Percentiles rank a stretch among this genome's conserved stretches.
Conservation (phyloP, 495 filamentous ascomycete species). For the Halenospora varia region DNA sequence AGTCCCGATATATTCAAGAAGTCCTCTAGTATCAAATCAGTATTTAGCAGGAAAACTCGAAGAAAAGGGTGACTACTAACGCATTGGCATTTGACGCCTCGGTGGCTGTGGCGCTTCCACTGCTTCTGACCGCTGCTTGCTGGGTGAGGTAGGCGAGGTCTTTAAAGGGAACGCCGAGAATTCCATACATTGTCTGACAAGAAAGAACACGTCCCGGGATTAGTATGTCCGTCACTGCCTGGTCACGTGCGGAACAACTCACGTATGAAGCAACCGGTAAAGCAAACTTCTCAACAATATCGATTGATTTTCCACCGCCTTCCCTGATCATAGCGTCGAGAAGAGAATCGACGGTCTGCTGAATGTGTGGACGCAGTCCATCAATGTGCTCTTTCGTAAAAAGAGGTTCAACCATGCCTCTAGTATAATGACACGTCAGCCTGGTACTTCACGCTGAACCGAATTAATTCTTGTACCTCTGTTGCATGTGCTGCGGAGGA, state of each 20-base stretch:
- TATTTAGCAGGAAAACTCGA: background rate
- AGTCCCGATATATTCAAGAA: constrained; percentile 34
- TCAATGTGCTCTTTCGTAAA: constrained; percentile 35
- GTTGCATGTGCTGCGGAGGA: constrained; percentile 38
- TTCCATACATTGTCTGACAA: constrained; percentile 42
- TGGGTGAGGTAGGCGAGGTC: constrained; percentile 39
- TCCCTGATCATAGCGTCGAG: constrained; percentile 34
- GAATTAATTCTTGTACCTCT: background rate
- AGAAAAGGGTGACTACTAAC: background rate
- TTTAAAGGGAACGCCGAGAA: constrained; percentile 42
- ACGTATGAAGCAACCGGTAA: constrained; percentile 39
- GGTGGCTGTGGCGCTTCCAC: constrained; percentile 36
- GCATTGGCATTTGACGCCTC: constrained; percentile 38
- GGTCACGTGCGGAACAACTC: no score
- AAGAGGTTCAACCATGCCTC: constrained; percentile 38
- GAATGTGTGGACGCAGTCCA: constrained; percentile 36
- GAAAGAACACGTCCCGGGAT: background rate
- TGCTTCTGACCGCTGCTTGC: constrained; percentile 39
- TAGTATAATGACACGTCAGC: background rate
- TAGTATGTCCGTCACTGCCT: no score
- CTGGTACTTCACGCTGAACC: background rate
- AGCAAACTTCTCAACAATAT: constrained; percentile 40
- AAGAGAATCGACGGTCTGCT: constrained; percentile 36
- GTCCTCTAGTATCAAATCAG: constrained; percentile 10
- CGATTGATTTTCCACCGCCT: constrained; percentile 30